phyloP scores from a whole-genome alignment of 1,139 yeast species.

The Blastobotrys elegans region DNA sequence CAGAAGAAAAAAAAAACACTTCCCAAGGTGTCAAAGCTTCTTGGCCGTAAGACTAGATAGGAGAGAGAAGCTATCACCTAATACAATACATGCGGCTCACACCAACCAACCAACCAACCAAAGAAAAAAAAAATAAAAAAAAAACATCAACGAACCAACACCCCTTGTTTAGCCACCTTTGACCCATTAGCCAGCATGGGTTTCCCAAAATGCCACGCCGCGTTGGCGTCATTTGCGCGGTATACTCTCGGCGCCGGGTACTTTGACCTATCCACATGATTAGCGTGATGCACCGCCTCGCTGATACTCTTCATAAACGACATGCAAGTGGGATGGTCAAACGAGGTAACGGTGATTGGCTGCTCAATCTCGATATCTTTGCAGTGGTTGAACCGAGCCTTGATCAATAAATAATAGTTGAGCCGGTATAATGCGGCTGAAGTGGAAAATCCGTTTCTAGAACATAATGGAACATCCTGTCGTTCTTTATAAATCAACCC shows the following conservation, averaged over 20 bases:
- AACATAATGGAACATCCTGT: constrained; percentile 35
- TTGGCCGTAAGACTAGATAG: too few species aligned
- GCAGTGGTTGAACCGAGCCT: constrained; percentile 37
- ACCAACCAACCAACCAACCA: too few species aligned
- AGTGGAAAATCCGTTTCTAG: constrained; percentile 36
- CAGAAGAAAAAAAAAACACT: too few species aligned
- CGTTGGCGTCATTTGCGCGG: constrained; percentile 15
- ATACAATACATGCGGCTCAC: too few species aligned
- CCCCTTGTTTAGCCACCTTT: constrained; percentile 1
- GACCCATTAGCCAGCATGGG: constrained; percentile 5
- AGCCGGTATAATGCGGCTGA: constrained; percentile 34
- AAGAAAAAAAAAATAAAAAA: too few species aligned
- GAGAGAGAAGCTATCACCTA: too few species aligned
- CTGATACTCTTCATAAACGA: constrained; percentile 34
- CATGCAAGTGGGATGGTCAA: constrained; percentile 37
- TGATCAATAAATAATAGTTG: constrained; percentile 32
- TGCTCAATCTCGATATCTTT: constrained; percentile 38
- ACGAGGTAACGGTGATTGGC: constrained; percentile 36
- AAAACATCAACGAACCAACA: constrained; percentile 4
- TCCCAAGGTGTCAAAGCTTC: too few species aligned
- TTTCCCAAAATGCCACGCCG: constrained; percentile 7
- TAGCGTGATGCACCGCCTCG: constrained; percentile 33
- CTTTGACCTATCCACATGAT: constrained; percentile 30
- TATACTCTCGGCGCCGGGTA: constrained; percentile 17
- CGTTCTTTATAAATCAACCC: constrained; percentile 32